Evolutionary conservation across 1,139 yeast genomes (phyloP).

Genomic region (Saccharomyces uvarum): DNA sequence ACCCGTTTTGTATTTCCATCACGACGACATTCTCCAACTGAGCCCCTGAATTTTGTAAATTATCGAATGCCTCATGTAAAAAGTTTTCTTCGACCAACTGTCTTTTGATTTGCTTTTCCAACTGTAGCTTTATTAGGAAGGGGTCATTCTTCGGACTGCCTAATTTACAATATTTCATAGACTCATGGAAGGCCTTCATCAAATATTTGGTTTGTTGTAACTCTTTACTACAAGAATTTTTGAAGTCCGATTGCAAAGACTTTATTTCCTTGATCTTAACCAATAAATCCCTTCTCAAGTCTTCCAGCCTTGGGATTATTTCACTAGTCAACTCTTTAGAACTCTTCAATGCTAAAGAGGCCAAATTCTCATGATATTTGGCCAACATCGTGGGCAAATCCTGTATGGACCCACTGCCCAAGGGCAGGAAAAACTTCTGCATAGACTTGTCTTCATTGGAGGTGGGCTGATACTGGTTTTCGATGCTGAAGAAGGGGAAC

Average conservation of each 20-base stretch:
- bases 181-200: slow-evolving; percentile 41
- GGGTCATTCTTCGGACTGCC: slow-evolving; percentile 54
- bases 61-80: slow-evolving; percentile 78
- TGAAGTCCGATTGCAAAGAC: slow-evolving; percentile 73
- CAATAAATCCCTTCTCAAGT: slow-evolving; percentile 69
- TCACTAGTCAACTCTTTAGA: slow-evolving; percentile 62
- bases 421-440: slow-evolving; percentile 43
- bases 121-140: slow-evolving; percentile 57
- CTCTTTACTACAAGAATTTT: slow-evolving; percentile 64
- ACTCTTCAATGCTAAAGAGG: slow-evolving; percentile 55
- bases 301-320: slow-evolving; percentile 79
- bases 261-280: slow-evolving; percentile 84
- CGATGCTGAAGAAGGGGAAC: slow-evolving; percentile 41
- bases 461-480: slow-evolving; percentile 22
- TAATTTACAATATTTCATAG: slow-evolving; percentile 39
- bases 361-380: slow-evolving; percentile 68
- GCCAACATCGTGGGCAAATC: slow-evolving; percentile 72
- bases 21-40: slow-evolving; percentile 85
- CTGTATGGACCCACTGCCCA: slow-evolving; percentile 74
- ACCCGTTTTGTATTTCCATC: slow-evolving; percentile 74
- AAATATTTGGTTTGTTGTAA: slow-evolving; percentile 52
- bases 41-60: slow-evolving; percentile 80
- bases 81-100: slow-evolving; percentile 81
- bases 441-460: slow-evolving; percentile 23
- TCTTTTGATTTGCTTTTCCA: slow-evolving; percentile 69